phyloP scores from a whole-genome alignment of 1,284 basidiomycete species.

The Amylostereum chailletii region DNA sequence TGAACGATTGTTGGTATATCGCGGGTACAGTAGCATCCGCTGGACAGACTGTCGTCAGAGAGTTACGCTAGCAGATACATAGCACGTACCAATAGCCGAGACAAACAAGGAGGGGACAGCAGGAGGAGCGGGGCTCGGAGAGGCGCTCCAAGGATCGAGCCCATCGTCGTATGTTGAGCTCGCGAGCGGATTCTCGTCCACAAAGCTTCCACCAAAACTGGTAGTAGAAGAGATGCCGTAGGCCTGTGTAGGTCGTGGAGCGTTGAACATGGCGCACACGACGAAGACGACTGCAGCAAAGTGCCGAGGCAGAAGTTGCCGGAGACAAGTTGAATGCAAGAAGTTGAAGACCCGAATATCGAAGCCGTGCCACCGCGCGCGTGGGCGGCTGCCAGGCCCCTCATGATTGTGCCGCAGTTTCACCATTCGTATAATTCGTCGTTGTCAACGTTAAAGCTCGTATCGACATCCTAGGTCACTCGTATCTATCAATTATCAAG shows the following conservation, averaged over 20 bases:
- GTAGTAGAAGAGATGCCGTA: constrained; percentile 47
- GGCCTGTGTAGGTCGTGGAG: constrained; percentile 60
- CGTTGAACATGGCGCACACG: constrained; percentile 60
- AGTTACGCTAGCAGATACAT: background rate
- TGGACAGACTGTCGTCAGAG: constrained; percentile 19
- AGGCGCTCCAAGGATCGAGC: constrained; percentile 82
- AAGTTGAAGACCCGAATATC: background rate
- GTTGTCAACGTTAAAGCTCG: too few species aligned
- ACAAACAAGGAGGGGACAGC: constrained; percentile 48
- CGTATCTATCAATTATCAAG: too few species aligned
- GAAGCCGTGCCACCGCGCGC: too few species aligned
- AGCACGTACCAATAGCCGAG: constrained; percentile 55
- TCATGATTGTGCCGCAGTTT: too few species aligned
- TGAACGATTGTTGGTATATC: constrained; percentile 68
- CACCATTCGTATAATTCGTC: too few species aligned
- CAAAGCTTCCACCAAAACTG: constrained; percentile 62
- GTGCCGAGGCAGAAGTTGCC: background rate
- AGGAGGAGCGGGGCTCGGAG: constrained; percentile 69
- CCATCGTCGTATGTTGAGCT: constrained; percentile 68
- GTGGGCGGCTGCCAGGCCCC: too few species aligned
- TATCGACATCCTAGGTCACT: too few species aligned
- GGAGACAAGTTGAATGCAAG: background rate
- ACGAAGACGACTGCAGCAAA: background rate
- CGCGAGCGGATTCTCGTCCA: constrained; percentile 69
- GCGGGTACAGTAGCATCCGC: constrained; percentile 74